Evolutionary conservation across 371 early-diverging fungal genomes (phyloP).

Genomic region (Gilbertella persicaria): DNA sequence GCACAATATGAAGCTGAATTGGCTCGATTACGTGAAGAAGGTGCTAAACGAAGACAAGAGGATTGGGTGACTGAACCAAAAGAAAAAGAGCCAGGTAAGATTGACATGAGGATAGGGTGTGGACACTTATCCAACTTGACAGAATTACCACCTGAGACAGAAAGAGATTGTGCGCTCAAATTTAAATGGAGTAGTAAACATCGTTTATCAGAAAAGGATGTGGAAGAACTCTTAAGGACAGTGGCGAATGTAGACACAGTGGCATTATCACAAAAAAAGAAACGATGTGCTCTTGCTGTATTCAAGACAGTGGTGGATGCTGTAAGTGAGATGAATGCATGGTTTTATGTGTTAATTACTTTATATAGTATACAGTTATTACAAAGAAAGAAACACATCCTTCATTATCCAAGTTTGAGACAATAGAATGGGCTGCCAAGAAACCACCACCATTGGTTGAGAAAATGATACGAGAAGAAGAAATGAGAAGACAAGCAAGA

Average conservation of each 20-base stretch:
- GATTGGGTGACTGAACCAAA: conserved; percentile 34
- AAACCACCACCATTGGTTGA: conserved; percentile 47
- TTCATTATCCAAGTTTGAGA: conserved; percentile 34
- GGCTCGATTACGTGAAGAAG: conserved; percentile 44
- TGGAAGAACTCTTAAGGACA: conserved; percentile 24
- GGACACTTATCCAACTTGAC: background rate
- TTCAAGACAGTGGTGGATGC: conserved; percentile 52
- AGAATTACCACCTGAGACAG: conserved; percentile 33
- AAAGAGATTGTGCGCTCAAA: conserved; percentile 45
- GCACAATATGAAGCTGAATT: conserved; percentile 45
- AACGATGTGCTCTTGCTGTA: conserved; percentile 41
- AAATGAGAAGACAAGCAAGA: conserved; percentile 32
- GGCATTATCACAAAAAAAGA: conserved; percentile 39
- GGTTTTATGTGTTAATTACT: too few relatives aligned
- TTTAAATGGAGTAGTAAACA: conserved; percentile 52
- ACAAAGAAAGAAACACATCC: conserved; percentile 43
- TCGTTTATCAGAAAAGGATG: conserved; percentile 31
- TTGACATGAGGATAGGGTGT: background rate
- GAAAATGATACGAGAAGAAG: conserved; percentile 32
- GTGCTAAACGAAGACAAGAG: conserved; percentile 44
- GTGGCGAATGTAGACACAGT: conserved; percentile 41
- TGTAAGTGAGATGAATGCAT: conserved; percentile 25
- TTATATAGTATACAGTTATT: conserved; percentile 44
- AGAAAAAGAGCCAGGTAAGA: conserved; percentile 17
- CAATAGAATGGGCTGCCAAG: conserved; percentile 45